Base-by-base conservation (phyloP, 225 moss, liverwort and hornwort genomes). In the Bryoerythrophyllum caledonicum region DNA sequence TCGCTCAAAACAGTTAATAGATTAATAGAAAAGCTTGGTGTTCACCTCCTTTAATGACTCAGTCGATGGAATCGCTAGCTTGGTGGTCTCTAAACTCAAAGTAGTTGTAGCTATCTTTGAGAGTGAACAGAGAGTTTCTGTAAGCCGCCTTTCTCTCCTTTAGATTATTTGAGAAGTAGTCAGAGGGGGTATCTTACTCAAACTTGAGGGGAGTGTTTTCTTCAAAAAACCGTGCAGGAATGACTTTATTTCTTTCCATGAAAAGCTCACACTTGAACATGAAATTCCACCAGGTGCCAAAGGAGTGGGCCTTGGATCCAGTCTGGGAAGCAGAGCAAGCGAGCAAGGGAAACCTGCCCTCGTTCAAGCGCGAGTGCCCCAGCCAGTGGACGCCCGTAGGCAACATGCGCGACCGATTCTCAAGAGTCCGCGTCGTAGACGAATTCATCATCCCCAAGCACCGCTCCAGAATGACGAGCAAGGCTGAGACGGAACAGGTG, bases 321-420 rank as follows among this genome's bases (percentile, higher is more conserved):
- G 72, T 85, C 54, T 99, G 99, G 99, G 99, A 99, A 63, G 85
- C 72, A 26, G 99, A 95, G 77, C 91, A 88, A 81, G 79, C 75
- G 69, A 79, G 72, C 11, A 78, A 87, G 76, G 79, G 71, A 57
- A 63, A 83, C 13, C 63, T 82, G 20, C 63, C 88, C 60, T 91
- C 96, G 7, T 83, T 92, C 68, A 81, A 79, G 63, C 88, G 88
- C 72, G 84, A 84, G n/a, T 92, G 92, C 67, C 96, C 96, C 32
- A 96, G 96, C 87, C 94, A 91, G 64, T 96, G 96, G 96, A 92
- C 92, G 30, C 96, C 96, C 41, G 87, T 92, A 55, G 94, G 94
- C 37, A 79, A 90, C 3, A 80, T 79, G 65, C 85, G 88, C 24
- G 92, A 92, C 56, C 82, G 96, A 51, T 92, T 92, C 74, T 96